Evolutionary conservation across 2,329 filamentous ascomycete genomes (phyloP).

Genomic region (Calycina marina): DNA sequence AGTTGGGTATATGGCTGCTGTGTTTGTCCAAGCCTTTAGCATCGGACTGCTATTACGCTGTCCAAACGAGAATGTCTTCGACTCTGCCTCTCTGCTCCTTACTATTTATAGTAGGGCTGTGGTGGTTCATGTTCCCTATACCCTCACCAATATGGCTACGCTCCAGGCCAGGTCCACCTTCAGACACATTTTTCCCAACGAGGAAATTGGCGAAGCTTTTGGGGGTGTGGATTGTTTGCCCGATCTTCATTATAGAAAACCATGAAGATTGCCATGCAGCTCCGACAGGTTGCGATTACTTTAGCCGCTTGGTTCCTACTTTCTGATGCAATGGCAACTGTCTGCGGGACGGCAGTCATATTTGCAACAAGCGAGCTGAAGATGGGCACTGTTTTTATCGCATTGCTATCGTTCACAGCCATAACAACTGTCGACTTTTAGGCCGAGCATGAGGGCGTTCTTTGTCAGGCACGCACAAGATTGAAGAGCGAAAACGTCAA

Average conservation of each 20-base stretch:
- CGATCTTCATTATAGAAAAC: constrained; percentile 80
- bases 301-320: constrained; percentile 86
- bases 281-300: constrained; percentile 62
- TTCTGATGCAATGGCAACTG: constrained; percentile 84
- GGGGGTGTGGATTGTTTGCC: constrained; percentile 63
- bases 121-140: constrained; percentile 89
- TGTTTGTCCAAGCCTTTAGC: constrained; percentile 68
- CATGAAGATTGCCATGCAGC: constrained; percentile 52
- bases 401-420: constrained; percentile 84
- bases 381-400: constrained; percentile 79
- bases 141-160: constrained; percentile 80
- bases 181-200: constrained; percentile 28
- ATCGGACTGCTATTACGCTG: constrained; percentile 56
- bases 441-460: no score
- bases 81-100: constrained; percentile 78
- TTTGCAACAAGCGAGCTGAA: constrained; percentile 87
- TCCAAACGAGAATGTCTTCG: constrained; percentile 49
- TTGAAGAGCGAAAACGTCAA: no score
- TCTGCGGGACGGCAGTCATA: constrained; percentile 83
- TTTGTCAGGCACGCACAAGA: no score
- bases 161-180: constrained; percentile 73
- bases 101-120: constrained; percentile 71
- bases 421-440: constrained; percentile 69
- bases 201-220: constrained; percentile 29
- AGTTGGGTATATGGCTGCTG: constrained; percentile 76